Base-by-base conservation (phyloP, 192 early-diverging fungal genomes). In the Jimgerdemannia lactiflua region DNA sequence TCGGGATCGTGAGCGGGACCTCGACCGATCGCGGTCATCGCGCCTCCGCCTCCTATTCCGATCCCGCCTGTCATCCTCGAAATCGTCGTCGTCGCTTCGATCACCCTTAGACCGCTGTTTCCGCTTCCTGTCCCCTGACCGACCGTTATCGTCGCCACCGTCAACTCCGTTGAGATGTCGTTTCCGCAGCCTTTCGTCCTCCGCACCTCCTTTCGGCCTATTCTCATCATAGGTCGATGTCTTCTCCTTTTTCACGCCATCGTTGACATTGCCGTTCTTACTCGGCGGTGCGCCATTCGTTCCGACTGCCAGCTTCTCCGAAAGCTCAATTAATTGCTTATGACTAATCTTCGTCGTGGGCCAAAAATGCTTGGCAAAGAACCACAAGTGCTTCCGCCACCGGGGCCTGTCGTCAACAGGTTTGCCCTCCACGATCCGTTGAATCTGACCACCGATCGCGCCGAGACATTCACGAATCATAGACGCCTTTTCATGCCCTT, bases 361-460 rank as follows among this genome's bases (percentile, higher is more conserved):
- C 92, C 91, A 92, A 75, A 87, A 94, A 69, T 84, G 86, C 39
- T 88, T 87, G 72, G 84, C 90, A 84, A 86, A 92, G 74, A 88
- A 88, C 95, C 89, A 95, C 72, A 89, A 75, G 78, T 89, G 89
- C 42, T 83, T 84, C 70, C 85, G 82, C 78, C 74, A 73, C 73
- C 78, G 68, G 77, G 19, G 44, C 49, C 70, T 63, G 44, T 70
- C 65, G 49, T 64, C 71, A 9, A 69, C 74, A 82, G 79, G 18
- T 4, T 67, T 39, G 11, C 63, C 74, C 3, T 81, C 80, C 0
- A 84, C 80, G 4, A 85, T 42, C 8, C 76, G 70, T 17, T 85
- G 79, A 67, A 92, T 90, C 66, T 88, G 82, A 17, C 79, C 79
- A 40, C 91, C 92, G 79, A 92, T 88, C 19, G 72, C 77, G 3